Percentiles rank a stretch among this genome's conserved stretches.
These are phyloP conservation scores for Glycine latifolia DNA, from an alignment of 306 rosid species.

Conservation along the genomic window DNA sequence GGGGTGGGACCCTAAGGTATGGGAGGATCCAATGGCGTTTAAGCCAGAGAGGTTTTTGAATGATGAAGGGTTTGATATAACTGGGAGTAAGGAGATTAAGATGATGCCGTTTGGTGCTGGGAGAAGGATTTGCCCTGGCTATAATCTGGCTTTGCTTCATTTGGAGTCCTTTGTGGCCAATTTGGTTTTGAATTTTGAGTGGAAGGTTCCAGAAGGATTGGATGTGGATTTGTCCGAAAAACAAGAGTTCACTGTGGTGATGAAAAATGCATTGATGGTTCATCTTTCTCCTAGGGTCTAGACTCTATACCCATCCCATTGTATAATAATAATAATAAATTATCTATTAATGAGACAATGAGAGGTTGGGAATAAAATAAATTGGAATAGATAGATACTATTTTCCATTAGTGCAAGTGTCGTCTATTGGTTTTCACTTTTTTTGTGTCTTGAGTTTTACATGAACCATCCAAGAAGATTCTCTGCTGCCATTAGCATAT, in stretches of 20 bases:
- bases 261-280: slow-evolving; percentile 52
- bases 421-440: too few relatives aligned
- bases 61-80: slow-evolving; percentile 43
- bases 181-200: slow-evolving; percentile 55
- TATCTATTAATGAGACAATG: too few relatives aligned
- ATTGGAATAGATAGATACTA: too few relatives aligned
- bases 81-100: slow-evolving; percentile 49
- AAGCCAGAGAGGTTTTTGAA: slow-evolving; percentile 55
- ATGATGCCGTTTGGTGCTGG: slow-evolving; percentile 67
- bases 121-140: slow-evolving; percentile 59
- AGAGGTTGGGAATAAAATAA: too few relatives aligned
- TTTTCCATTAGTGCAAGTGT: too few relatives aligned
- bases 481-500: too few relatives aligned
- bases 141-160: slow-evolving; percentile 46
- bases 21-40: slow-evolving; percentile 58
- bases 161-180: slow-evolving; percentile 59
- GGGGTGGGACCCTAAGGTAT: slow-evolving; percentile 55
- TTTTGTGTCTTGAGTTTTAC: too few relatives aligned
- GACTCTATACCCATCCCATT: neutral
- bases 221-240: slow-evolving; percentile 50
- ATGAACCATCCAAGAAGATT: too few relatives aligned
- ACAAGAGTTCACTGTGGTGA: slow-evolving; percentile 49
- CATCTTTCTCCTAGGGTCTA: slow-evolving; percentile 44
- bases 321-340: too few relatives aligned
- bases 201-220: slow-evolving; percentile 42